Evolutionary conservation across 208 protist genomes (phyloP), one percentile per base, ranked within the genome.

Genomic region (Acanthamoeba triangularis): DNA sequence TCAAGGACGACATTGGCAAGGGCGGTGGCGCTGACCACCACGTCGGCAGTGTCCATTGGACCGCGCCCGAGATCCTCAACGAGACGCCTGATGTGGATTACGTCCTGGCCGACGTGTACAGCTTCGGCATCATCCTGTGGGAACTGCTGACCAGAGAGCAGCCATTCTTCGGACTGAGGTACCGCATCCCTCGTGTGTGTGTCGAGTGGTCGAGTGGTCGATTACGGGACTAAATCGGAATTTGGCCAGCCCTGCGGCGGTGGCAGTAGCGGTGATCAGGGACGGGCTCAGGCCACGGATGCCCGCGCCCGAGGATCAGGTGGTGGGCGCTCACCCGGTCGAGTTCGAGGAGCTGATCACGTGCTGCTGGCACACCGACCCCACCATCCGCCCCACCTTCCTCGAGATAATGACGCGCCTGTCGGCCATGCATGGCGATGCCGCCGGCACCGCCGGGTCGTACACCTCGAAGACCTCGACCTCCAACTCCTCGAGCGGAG

Each of bases 311-410:
- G 30, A n/a, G 44, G 52, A 52, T 2, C 8, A 44, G 14, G n/a
- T 16, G 37, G n/a, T 28, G 4, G 49, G 49, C 49, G 49, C 49
- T 52, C 25, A n/a, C 61, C 61, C 85, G 37, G 8, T 20, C 44
- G 61, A 65, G 52, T 91, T 37, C 35, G 52, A 49, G 85, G 85
- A 91, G 47, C 85, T 91, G 37, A 65, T 91, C 37, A 91, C 85
- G 14, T 16, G 20, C 61, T 91, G 85, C 85, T 91, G 85, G 85
- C 85, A 91, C 37, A n/a, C 2, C 16, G 85, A 91, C n/a, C 85
- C 85, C 23, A 91, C 52, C n/a, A 91, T 91, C 59, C 44, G 85
- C 4, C 85, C 85, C 25, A 91, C 85, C 10, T 91, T 91, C 85
- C 85, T 91, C 52, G 85, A 74, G 61, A 91, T 72, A 47, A 65